Percentiles rank a stretch among this genome's conserved stretches.
Conservation (phyloP, 345 rosid genomes). For the Draba incana region DNA sequence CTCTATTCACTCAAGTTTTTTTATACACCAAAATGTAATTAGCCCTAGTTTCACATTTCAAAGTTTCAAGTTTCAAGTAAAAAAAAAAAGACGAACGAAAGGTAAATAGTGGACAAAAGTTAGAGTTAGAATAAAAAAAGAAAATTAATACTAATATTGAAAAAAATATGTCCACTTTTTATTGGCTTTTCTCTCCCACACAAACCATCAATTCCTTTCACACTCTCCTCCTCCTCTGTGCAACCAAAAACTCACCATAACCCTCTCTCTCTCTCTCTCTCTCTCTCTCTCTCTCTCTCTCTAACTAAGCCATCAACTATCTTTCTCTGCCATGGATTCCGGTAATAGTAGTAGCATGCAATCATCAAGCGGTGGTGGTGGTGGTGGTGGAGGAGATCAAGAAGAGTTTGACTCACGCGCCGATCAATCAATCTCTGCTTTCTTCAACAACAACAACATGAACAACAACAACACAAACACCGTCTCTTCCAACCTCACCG, state of each 20-base stretch:
- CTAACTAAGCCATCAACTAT: conserved; percentile 10
- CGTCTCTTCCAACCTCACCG: conserved; percentile 29
- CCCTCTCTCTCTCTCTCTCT: conserved; percentile 3
- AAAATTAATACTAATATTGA: neutral
- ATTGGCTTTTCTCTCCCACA: conserved; percentile 40
- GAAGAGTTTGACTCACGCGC: conserved; percentile 48
- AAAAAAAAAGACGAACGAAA: conserved; percentile 27
- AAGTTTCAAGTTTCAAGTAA: conserved; percentile 39
- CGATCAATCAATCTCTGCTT: conserved; percentile 44
- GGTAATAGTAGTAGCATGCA: conserved; percentile 49
- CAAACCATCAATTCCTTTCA: conserved; percentile 44
- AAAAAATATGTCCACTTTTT: conserved; percentile 36
- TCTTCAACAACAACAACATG: conserved; percentile 36
- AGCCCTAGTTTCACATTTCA: conserved; percentile 41
- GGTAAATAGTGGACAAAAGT: conserved; percentile 27
- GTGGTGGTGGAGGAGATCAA: conserved; percentile 42
- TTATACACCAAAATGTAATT: conserved; percentile 8
- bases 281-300: conserved; percentile 8
- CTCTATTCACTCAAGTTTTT: neutral
- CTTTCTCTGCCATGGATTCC: conserved; percentile 39
- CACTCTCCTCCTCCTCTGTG: conserved; percentile 34
- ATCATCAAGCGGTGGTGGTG: conserved; percentile 41
- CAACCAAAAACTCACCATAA: conserved; percentile 26
- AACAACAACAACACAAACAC: conserved; percentile 35
- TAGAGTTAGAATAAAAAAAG: neutral